phyloP scores from a whole-genome alignment of 2,329 filamentous ascomycete species.

The Fusarium torulosum region DNA sequence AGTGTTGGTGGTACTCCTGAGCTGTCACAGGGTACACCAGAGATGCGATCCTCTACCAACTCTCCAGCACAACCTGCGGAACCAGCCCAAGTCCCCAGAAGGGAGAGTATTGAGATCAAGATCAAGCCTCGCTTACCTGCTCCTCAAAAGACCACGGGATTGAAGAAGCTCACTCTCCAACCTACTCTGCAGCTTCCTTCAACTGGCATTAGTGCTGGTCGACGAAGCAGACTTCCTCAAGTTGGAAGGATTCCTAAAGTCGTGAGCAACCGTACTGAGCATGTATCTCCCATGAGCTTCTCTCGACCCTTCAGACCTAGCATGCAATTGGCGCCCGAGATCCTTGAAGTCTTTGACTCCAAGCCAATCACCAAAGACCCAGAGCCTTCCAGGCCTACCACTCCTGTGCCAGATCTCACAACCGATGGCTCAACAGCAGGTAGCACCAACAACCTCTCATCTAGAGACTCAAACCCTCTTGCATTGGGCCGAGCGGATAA shows the following conservation, averaged over 20 bases:
- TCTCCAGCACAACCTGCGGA: constrained; percentile 21
- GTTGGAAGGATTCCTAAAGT: constrained; percentile 90
- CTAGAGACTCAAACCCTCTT: constrained; percentile 49
- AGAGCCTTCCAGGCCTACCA: constrained; percentile 57
- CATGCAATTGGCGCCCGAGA: constrained; percentile 53
- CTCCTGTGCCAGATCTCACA: constrained; percentile 54
- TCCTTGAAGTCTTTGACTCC: constrained; percentile 47
- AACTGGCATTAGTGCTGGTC: constrained; percentile 25
- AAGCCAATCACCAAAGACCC: constrained; percentile 64
- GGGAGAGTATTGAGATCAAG: constrained; percentile 4
- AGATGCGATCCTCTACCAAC: constrained; percentile 28
- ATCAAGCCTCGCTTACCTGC: constrained; percentile 22
- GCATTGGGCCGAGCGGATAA: constrained; percentile 49
- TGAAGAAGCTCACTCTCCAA: constrained; percentile 17
- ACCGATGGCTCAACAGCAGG: constrained; percentile 54
- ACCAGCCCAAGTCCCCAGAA: constrained; percentile 1
- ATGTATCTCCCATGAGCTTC: constrained; percentile 81
- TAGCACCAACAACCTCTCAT: constrained; percentile 51
- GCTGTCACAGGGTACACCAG: constrained; percentile 26
- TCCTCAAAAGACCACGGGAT: constrained; percentile 9
- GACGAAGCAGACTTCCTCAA: constrained; percentile 76
- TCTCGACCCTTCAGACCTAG: constrained; percentile 81
- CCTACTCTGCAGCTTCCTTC: constrained; percentile 9
- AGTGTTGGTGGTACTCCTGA: constrained; percentile 34
- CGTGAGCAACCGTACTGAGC: constrained; percentile 74